Evolutionary conservation across 2,329 filamentous ascomycete genomes (phyloP).

Genomic region (Exophiala sp.): DNA sequence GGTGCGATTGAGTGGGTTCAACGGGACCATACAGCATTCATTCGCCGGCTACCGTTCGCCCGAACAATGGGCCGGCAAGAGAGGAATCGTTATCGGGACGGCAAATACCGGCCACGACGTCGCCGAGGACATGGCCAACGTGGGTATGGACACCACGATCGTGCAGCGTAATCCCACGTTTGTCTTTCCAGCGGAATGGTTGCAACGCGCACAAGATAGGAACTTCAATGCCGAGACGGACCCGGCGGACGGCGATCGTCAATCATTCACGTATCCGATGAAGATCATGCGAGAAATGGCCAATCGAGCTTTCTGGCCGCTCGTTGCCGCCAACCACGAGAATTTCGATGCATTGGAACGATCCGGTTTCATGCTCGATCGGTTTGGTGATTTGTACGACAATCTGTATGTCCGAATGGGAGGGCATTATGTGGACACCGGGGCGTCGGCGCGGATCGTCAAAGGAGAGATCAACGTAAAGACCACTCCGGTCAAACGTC

Average conservation of each 20-base stretch:
- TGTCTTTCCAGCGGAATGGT: neutral
- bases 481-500: neutral
- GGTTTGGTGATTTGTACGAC: slow-evolving; percentile 37
- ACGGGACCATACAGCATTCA: too few species aligned
- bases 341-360: slow-evolving; percentile 40
- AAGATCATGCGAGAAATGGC: slow-evolving; percentile 26
- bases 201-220: too few species aligned
- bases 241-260: too few species aligned
- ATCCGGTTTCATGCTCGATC: slow-evolving; percentile 43
- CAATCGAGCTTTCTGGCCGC: neutral
- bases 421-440: slow-evolving; percentile 49
- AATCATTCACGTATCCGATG: too few species aligned
- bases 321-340: slow-evolving; percentile 34
- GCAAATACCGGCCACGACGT: slow-evolving; percentile 49
- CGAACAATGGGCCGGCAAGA: slow-evolving; percentile 38
- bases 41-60: too few species aligned
- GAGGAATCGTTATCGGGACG: slow-evolving; percentile 46
- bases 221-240: too few species aligned
- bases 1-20: slow-evolving; percentile 19
- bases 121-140: slow-evolving; percentile 45
- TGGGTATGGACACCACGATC: slow-evolving; percentile 42
- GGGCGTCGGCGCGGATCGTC: slow-evolving; percentile 41
- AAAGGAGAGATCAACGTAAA: slow-evolving; percentile 47
- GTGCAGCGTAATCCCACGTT: slow-evolving; percentile 37
- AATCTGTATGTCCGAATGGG: slow-evolving; percentile 43